These are phyloP conservation scores for Solanum lycopersicoides DNA, from an alignment of 257 asterid genomes.

Conservation along the genomic window DNA sequence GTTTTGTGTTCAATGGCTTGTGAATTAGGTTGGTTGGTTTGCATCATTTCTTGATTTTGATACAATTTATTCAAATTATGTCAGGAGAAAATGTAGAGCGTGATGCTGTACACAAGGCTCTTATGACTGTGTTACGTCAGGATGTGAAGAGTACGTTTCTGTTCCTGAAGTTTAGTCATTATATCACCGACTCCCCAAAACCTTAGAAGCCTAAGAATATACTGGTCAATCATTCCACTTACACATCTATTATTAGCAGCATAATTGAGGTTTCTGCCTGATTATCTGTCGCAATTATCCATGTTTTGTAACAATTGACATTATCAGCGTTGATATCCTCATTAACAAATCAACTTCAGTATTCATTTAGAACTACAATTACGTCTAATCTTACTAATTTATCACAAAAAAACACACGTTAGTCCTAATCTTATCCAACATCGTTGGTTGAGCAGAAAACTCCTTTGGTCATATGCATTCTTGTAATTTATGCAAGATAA, in stretches of 20 bases:
- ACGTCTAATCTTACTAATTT: neutral
- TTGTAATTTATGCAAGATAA: neutral
- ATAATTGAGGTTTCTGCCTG: neutral
- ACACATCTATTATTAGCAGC: neutral
- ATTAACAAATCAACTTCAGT: neutral
- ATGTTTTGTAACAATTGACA: neutral
- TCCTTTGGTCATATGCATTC: neutral
- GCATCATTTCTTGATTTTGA: neutral
- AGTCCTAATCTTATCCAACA: neutral
- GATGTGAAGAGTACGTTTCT: conserved; percentile 76
- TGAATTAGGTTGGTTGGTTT: conserved; percentile 1
- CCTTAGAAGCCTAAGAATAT: neutral
- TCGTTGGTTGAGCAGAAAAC: neutral
- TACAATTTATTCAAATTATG: neutral
- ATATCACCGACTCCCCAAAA: neutral
- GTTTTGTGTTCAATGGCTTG: neutral
- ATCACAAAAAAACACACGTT: neutral
- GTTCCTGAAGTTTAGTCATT: neutral
- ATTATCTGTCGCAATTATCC: neutral
- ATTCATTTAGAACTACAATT: neutral
- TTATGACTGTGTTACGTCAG: conserved; percentile 74
- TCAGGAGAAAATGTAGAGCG: conserved; percentile 93
- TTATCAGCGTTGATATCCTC: neutral
- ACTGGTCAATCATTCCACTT: neutral
- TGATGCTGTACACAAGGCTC: conserved; percentile 90